These are phyloP conservation scores for Arctium lappa DNA, from an alignment of 129 eudicot genomes.

Conservation along the genomic window DNA sequence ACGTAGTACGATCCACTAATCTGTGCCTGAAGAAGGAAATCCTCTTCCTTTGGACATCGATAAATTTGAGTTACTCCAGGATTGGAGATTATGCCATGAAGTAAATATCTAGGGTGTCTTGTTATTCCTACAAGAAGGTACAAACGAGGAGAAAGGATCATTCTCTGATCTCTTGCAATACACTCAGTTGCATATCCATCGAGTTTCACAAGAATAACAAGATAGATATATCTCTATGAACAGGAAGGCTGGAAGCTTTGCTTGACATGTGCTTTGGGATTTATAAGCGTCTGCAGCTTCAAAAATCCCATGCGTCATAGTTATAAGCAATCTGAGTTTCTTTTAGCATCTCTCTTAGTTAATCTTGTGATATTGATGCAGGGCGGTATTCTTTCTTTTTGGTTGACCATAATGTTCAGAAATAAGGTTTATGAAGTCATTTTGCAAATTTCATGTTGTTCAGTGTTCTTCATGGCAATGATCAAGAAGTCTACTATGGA, in stretches of 20 bases:
- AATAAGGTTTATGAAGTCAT: neutral
- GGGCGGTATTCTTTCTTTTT: neutral
- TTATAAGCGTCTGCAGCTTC: neutral
- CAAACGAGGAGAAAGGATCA: neutral
- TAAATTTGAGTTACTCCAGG: neutral
- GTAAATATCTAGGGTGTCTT: neutral
- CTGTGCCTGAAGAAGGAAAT: neutral
- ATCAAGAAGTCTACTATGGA: conserved; percentile 12
- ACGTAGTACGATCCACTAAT: neutral
- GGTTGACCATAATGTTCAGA: neutral
- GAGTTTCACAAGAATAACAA: neutral
- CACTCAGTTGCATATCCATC: neutral
- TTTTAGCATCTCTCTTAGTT: neutral
- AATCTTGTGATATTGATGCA: conserved; percentile 10
- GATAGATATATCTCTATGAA: neutral
- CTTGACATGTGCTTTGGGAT: neutral
- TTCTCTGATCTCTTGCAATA: neutral
- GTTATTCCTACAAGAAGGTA: neutral
- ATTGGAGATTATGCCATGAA: neutral
- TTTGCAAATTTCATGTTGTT: conserved; percentile 7
- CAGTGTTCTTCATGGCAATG: conserved; percentile 12
- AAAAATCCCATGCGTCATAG: neutral
- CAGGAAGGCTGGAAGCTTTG: neutral
- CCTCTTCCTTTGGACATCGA: neutral
- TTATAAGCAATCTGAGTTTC: neutral